Base-by-base conservation (phyloP, 2,329 filamentous ascomycete species). In the Mollisiaceae sp. region DNA sequence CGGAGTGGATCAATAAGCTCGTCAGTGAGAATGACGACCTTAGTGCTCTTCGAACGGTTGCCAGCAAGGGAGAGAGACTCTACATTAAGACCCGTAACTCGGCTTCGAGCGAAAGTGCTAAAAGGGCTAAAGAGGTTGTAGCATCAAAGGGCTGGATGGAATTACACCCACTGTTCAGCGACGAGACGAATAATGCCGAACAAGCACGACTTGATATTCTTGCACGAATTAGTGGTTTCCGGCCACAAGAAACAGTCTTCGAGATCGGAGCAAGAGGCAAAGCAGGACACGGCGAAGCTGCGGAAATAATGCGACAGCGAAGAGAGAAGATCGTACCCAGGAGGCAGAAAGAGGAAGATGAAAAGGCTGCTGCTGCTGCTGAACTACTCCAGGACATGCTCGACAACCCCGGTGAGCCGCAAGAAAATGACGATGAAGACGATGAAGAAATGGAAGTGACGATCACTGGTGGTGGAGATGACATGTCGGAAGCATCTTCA, bases 241-340 rank as follows among this genome's bases (percentile, higher is more conserved):
- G 92, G 72, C 95, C 96, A 0, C 84, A 89, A 52, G 95, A 99
- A 78, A 98, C 94, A 0, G 92, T 99, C n/a, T 99, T 99, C 72
- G 95, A 99, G 78, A 89, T 97, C 68, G 91, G 91, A 8, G 88
- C 90, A 71, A 86, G 89, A 67, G 90, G 89, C 45, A 90, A 91
- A 70, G 83, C 79, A 2, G 83, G 82, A 1, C 82, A 82, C 43
- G 83, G 80, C 58, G 88, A 90, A 75, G 89, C 91, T 8, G 90
- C 89, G 1, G 90, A 93, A 67, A 82, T 94, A 38, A 92, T 95
- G 87, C 89, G 88, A 72, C 85, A 88, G 57, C 85, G 91, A 75
- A 86, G 90, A 74, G 86, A 86, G 76, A 89, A 85, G 76, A 93
- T 90, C 66, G 89, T 84, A 62, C 89, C 83, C 55, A 87, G 80